Evolutionary conservation across 2,329 filamentous ascomycete species (phyloP).

Genomic region (Zelopaecilomyces penicillatus): DNA sequence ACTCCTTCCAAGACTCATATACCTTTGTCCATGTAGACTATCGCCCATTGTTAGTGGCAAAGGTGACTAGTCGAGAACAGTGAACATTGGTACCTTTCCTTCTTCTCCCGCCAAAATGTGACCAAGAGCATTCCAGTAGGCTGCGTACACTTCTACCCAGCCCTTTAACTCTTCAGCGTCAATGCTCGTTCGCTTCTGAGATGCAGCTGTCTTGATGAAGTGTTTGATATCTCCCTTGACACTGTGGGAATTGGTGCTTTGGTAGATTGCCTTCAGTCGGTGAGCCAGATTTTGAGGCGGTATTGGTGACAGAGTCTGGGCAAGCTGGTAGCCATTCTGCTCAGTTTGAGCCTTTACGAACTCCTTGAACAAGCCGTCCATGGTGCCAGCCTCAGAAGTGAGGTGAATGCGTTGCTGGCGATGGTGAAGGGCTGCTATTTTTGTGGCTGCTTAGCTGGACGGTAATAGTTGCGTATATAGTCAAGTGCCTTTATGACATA

Average conservation of each 20-base stretch:
- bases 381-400: constrained; percentile 25
- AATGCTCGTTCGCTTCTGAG: constrained; percentile 40
- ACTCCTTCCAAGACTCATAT: constrained; percentile 82
- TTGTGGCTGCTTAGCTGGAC: too few relatives aligned
- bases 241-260: constrained; percentile 58
- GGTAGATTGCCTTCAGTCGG: constrained; percentile 61
- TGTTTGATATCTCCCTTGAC: constrained; percentile 64
- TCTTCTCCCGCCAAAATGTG: constrained; percentile 54
- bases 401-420: too few relatives aligned
- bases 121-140: constrained; percentile 76
- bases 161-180: constrained; percentile 61
- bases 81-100: constrained; percentile 23
- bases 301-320: constrained; percentile 66
- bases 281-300: constrained; percentile 53
- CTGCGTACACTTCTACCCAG: constrained; percentile 80
- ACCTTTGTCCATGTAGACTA: constrained; percentile 67
- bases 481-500: too few relatives aligned
- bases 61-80: not conserved
- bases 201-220: constrained; percentile 55
- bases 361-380: constrained; percentile 67
- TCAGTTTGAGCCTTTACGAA: constrained; percentile 61
- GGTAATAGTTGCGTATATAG: too few relatives aligned
- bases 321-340: constrained; percentile 63
- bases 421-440: too few relatives aligned
- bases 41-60: constrained; percentile 9